Evolutionary conservation across 805 yeast genomes (phyloP), one percentile per base, ranked within the genome.

Genomic region (Metschnikowia drakensbergensis): DNA sequence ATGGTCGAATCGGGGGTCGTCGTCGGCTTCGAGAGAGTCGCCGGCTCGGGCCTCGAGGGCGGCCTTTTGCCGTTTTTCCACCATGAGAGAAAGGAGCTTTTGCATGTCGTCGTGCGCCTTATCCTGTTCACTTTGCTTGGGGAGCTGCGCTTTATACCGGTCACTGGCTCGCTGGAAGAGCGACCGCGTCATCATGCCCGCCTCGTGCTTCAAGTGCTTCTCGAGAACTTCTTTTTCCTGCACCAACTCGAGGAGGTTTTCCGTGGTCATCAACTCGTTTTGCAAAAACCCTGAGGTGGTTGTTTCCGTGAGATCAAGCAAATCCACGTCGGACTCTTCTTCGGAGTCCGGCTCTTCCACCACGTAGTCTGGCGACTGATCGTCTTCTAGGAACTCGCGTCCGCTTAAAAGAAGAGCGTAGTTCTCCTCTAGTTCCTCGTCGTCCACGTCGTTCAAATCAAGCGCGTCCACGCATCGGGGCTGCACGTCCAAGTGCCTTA

Each of bases 151-250:
- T 23, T 36, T 34, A 25, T 29, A 31, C 25, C 40, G 23, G 8
- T 27, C 35, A 25, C 31, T 27, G 13, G 43, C 13, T 6, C 49
- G 30, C 13, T 48, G 49, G 58, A 51, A 71, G 37, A 54, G 55
- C 4, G 76, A 65, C 42, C 77, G 57, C 5, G 77, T 72, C 58
- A 72, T 45, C 13, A 57, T 54, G 4, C 65, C 63, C 2, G 53
- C 33, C 5, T 58, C 54, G 42, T 61, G 45, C 3, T 52, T 48
- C 51, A 70, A 50, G 50, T 69, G 76, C 6, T 57, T 58, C 34
- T 59, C 60, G 46, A 70, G 53, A 9, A 69, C 58, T 2, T 56
- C 58, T n/a, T 32, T 49, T 13, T 50, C 49, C 26, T 52, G 57
- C 3, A 54, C 31, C 23, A 55, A 50, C 40, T 52, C 54, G 23